These are phyloP conservation scores for Brassica rapa DNA, from an alignment of 345 rosid species.

Conservation along the genomic window DNA sequence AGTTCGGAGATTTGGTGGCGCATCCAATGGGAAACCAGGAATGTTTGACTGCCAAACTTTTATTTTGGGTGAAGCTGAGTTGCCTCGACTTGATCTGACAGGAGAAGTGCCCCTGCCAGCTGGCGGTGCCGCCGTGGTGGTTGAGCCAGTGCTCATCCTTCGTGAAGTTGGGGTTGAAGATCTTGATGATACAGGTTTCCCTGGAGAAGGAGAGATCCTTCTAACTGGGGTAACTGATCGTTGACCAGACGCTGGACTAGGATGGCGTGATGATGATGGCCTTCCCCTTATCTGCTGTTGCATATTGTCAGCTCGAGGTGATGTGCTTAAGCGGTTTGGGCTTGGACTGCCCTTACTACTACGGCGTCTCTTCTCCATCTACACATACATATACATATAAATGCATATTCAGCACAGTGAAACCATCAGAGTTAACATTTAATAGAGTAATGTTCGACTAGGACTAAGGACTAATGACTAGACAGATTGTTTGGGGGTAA, in stretches of 20 bases:
- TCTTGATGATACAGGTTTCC: slow-evolving; percentile 65
- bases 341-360: slow-evolving; percentile 96
- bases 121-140: slow-evolving; percentile 41
- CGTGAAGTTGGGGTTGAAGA: slow-evolving; percentile 78
- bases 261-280: slow-evolving; percentile 71
- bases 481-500: no score
- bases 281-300: slow-evolving; percentile 71
- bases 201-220: slow-evolving; percentile 68
- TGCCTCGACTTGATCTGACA: slow-evolving; percentile 66
- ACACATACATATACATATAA: slow-evolving; percentile 25
- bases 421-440: no score
- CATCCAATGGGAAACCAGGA: slow-evolving; percentile 94
- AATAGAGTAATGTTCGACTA: no score
- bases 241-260: slow-evolving; percentile 64
- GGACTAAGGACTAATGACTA: no score
- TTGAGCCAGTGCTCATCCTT: slow-evolving; percentile 69
- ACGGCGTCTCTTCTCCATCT: slow-evolving; percentile 92
- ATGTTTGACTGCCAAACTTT: slow-evolving; percentile 90
- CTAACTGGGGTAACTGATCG: slow-evolving; percentile 66
- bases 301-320: slow-evolving; percentile 74
- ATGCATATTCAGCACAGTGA: slow-evolving; percentile 8
- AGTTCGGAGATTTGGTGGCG: slow-evolving; percentile 95
- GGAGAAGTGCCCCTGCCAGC: slow-evolving; percentile 82
- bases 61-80: slow-evolving; percentile 87
- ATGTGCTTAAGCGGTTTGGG: slow-evolving; percentile 90